Evolutionary conservation across 768 basidiomycete genomes (phyloP), one percentile per base, ranked within the genome.

Genomic region (Terana coerulea): DNA sequence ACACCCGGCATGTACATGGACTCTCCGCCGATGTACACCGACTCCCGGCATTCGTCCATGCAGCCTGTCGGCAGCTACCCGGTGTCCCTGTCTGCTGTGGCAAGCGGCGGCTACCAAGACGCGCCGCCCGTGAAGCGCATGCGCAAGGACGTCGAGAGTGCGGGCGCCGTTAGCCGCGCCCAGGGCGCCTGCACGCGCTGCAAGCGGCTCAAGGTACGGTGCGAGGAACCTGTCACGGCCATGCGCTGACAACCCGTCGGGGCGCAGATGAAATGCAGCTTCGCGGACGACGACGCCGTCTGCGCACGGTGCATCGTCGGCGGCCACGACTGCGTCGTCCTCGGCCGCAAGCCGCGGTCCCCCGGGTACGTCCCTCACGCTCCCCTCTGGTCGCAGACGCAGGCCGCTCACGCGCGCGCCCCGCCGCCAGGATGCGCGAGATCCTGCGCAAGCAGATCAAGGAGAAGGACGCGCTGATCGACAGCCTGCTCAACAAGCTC

Each of bases 331-430:
- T 68, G 67, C 42, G 41, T 62, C 35, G 66, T 68, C 7, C 63
- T 62, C 31, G 67, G 67, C 1, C 57, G 67, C 15, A 68, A 68
- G 54, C 65, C 67, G 9, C 61, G 67, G 47, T 64, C 67, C 3
- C 67, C 67, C 3, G 67, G 67, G 67, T 67, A 40, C 31, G 64
- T 56, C 1, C 15, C 15, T 4, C 24, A 3, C 1, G 22, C 30
- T 21, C 35, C 42, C 26, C 17, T 35, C n/a, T 49, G 9, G 53
- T 5, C 19, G 12, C 2, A 14, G 6, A 11, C 43, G 24, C 6
- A 3, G 7, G 15, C 33, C 34, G 12, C 39, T n/a, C 34, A 24
- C 41, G 42, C 33, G 21, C 37, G 19, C 21, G 43, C 17, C 21
- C 19, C 10, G 19, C 26, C 5, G 25, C n/a, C 45, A 67, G 67